Conservation (phyloP, 2,329 filamentous ascomycete species). For the Cladosporium phlei region DNA sequence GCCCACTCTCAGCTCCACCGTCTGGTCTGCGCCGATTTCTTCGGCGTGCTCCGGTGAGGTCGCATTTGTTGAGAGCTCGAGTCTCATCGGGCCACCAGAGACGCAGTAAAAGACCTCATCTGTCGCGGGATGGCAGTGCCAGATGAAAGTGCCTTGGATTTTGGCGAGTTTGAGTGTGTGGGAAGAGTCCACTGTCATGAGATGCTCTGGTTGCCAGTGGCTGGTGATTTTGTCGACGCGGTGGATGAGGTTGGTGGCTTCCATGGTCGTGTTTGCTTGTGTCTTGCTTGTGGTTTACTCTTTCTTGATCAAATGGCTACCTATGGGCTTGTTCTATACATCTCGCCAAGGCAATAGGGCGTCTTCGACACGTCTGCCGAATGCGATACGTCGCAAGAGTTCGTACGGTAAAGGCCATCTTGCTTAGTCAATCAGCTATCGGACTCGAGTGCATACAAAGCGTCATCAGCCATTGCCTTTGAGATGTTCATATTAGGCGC, state of each 20-base stretch:
- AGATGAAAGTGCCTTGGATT: conserved; percentile 38
- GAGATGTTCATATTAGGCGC: too few species aligned
- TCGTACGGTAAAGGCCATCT: too few species aligned
- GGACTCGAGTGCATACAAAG: too few species aligned
- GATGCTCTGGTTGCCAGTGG: conserved; percentile 16
- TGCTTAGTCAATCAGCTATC: too few species aligned
- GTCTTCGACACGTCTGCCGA: too few species aligned
- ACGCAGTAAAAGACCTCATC: conserved; percentile 42
- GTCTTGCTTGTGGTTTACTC: too few species aligned
- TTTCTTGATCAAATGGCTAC: too few species aligned
- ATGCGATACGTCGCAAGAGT: too few species aligned
- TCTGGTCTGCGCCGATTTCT: conserved; percentile 24
- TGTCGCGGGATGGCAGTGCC: conserved; percentile 39
- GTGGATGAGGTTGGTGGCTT: conserved; percentile 13
- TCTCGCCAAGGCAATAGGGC: too few species aligned
- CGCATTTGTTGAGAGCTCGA: conserved; percentile 24
- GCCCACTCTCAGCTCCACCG: conserved; percentile 28
- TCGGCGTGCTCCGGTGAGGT: conserved; percentile 28
- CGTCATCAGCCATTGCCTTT: too few species aligned
- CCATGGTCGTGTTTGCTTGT: conserved; percentile 6
- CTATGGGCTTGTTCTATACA: too few species aligned
- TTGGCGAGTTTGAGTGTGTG: conserved; percentile 40
- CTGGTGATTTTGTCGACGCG: conserved; percentile 27
- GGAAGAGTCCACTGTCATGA: conserved; percentile 29
- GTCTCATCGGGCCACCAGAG: conserved; percentile 24